Conservation (phyloP, 257 asterid species). For the Ehretia macrophylla region DNA sequence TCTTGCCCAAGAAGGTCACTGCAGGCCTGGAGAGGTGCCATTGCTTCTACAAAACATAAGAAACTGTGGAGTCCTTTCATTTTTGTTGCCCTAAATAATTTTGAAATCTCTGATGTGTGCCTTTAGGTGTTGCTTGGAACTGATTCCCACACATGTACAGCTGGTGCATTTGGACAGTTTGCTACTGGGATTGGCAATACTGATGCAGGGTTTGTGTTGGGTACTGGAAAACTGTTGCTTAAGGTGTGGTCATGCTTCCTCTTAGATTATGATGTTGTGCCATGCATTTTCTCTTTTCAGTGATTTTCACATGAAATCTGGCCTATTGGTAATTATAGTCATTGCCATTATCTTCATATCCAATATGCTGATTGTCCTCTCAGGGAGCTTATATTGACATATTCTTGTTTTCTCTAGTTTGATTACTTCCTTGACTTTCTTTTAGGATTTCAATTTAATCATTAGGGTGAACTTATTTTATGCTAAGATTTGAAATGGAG, state of each 20-base stretch:
- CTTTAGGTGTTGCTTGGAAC: slow-evolving; percentile 83
- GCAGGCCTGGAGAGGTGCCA: slow-evolving; percentile 93
- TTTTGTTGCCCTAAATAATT: slow-evolving; percentile 4
- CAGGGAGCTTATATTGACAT: too few species aligned
- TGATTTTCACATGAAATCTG: too few species aligned
- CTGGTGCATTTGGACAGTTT: slow-evolving; percentile 98
- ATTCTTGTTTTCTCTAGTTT: too few species aligned
- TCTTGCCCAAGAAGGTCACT: slow-evolving; percentile 99
- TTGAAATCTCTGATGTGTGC: slow-evolving; percentile 10
- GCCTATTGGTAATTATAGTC: too few species aligned
- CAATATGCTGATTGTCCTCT: too few species aligned
- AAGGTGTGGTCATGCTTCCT: slow-evolving; percentile 43
- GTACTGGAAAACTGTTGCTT: slow-evolving; percentile 94
- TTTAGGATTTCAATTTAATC: too few species aligned
- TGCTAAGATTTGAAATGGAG: too few species aligned
- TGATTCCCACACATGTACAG: slow-evolving; percentile 93
- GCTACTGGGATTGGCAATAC: slow-evolving; percentile 96
- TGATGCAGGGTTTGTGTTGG: slow-evolving; percentile 92
- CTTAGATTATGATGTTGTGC: neutral
- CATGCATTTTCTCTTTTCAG: neutral
- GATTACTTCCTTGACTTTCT: too few species aligned
- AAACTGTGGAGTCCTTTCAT: neutral
- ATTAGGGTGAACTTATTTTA: too few species aligned
- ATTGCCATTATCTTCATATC: too few species aligned
- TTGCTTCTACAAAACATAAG: neutral